Evolutionary conservation across 129 eudicot genomes (phyloP), one percentile per base, ranked within the genome.

Genomic region (Apium graveolens): DNA sequence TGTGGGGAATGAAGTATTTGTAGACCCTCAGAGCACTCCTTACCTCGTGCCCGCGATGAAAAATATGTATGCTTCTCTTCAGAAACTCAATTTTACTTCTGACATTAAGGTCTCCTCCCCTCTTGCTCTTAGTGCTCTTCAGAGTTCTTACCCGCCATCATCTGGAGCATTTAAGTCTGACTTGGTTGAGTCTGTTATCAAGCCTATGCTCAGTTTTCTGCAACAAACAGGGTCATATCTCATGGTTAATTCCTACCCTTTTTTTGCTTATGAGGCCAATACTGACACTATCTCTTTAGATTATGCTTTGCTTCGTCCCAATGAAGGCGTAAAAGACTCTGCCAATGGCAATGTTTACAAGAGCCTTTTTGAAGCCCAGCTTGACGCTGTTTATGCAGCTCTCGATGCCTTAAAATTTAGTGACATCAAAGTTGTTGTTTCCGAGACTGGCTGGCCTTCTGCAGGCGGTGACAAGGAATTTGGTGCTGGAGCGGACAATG

Each of bases 371-470:
- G 99, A 96, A 37, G 99, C 99, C 73, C 97, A 96, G 63, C 46
- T 90, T 38, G 99, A 96, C 79, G 99, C 99, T 24, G 99, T 96
- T 60, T 90, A 46, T 20, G 91, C 96, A 0, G 99, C 97, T 2
- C 86, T 90, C 88, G 48, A 80, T 18, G 90, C 86, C 0, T 57
- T 96, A 1, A 68, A 82, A 7, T 90, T 78, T 68, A 44, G 79
- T 24, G 97, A 92, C 41, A 75, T 96, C 2, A 85, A 82, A 60
- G 35, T 96, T 34, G 90, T 88, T 42, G 87, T 96, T 16, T 85
- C 97, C 0, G 99, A 96, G 68, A 96, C 99, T 11, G 99, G 99
- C 0, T 96, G 99, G 99, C 99, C 99, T 9, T 88, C 97, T 0
- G 88, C 86, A 16, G 99, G 99, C 0, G 99, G 89, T 60, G 83